Conservation (phyloP, 257 asterid species). For the Galeopsis tetrahit region DNA sequence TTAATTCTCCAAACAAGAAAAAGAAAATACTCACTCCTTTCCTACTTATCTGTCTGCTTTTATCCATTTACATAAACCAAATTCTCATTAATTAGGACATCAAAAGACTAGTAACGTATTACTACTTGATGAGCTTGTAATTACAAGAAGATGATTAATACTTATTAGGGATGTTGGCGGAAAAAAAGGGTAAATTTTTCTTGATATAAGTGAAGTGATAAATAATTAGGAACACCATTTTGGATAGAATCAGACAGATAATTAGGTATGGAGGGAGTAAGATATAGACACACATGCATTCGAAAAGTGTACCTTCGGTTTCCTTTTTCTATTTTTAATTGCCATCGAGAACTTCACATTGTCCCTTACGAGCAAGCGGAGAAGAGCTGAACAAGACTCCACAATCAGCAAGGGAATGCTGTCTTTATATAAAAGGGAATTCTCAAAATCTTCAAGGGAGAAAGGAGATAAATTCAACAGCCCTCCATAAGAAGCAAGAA, state of each 20-base stretch:
- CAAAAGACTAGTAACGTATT: too few species aligned
- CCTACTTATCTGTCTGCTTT: too few species aligned
- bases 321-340: conserved; percentile 62
- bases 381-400: conserved; percentile 79
- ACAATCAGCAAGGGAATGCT: conserved; percentile 70
- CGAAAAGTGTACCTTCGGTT: conserved; percentile 62
- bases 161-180: too few species aligned
- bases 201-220: too few species aligned
- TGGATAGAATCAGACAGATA: too few species aligned
- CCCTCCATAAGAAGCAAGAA: conserved; percentile 78
- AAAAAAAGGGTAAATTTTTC: too few species aligned
- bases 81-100: too few species aligned
- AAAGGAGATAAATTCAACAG: conserved; percentile 76
- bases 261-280: background rate
- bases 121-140: too few species aligned
- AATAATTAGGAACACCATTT: too few species aligned
- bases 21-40: background rate
- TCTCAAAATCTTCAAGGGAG: conserved; percentile 91
- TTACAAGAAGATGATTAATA: too few species aligned
- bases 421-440: conserved; percentile 79
- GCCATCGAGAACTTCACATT: conserved; percentile 53
- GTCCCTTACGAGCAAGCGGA: conserved; percentile 76
- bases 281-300: background rate
- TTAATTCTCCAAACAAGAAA: conserved; percentile 25
- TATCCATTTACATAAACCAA: too few species aligned